Percentiles rank a stretch among this genome's conserved stretches.
Evolutionary conservation across 2,329 filamentous ascomycete species (phyloP).

Genomic region (Aureobasidium sp.): DNA sequence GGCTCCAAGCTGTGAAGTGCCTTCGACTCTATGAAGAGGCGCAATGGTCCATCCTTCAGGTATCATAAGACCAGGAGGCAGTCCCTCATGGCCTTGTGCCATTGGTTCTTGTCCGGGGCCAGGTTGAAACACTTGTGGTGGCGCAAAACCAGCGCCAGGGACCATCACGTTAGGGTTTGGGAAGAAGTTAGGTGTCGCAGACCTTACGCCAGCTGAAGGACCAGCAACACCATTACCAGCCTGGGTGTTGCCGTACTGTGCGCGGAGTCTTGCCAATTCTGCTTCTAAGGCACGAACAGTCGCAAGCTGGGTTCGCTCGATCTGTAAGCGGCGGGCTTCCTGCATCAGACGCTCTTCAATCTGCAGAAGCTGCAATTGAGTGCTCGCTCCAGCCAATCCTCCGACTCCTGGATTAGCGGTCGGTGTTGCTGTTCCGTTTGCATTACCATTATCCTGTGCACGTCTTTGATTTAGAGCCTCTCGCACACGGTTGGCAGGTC

Average conservation of each 20-base stretch:
- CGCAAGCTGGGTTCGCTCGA: constrained; percentile 61
- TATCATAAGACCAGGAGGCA: constrained; percentile 46
- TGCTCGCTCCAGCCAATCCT: constrained; percentile 23
- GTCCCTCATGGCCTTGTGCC: constrained; percentile 36
- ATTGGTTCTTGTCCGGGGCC: constrained; percentile 29
- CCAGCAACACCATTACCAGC: constrained; percentile 14
- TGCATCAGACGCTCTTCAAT: constrained; percentile 63
- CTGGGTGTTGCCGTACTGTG: constrained; percentile 22
- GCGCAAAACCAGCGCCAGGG: constrained; percentile 20
- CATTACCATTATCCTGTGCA: neutral
- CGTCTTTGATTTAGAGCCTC: constrained; percentile 33
- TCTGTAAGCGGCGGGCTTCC: constrained; percentile 57
- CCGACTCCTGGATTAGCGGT: constrained; percentile 18
- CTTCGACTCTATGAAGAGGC: constrained; percentile 35
- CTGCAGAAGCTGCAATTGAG: constrained; percentile 53
- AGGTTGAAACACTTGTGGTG: constrained; percentile 27
- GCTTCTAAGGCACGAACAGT: constrained; percentile 59
- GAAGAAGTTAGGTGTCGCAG: neutral
- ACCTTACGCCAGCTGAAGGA: constrained; percentile 1
- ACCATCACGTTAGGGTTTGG: neutral
- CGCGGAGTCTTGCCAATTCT: constrained; percentile 61
- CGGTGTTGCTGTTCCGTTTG: constrained; percentile 19
- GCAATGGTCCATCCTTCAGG: constrained; percentile 48
- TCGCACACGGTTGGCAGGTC: constrained; percentile 42
- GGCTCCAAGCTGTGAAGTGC: neutral